A percentile compares a stretch with the other conserved stretches of the same genome.
Evolutionary conservation across 2,329 filamentous ascomycete species (phyloP).

Genomic region (Colletotrichum spinosum): DNA sequence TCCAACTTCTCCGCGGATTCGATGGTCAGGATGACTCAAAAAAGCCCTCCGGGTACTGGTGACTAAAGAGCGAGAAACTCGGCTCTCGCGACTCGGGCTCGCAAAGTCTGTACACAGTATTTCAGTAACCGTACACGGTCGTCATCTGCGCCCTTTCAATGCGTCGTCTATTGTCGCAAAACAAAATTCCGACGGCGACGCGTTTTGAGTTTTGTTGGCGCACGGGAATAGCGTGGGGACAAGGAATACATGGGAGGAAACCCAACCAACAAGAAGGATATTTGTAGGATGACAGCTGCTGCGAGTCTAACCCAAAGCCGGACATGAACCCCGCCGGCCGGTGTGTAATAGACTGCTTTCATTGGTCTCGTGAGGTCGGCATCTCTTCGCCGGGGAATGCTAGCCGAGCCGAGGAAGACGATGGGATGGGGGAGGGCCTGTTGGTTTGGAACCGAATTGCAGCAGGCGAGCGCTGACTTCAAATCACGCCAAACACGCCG

Average conservation of each 20-base stretch:
- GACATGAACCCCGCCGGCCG: conserved; percentile 1
- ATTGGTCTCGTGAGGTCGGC: conserved; percentile 5
- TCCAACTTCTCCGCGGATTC: no score
- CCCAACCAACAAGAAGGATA: no score
- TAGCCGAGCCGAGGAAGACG: no score
- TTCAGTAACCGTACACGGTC: conserved; percentile 5
- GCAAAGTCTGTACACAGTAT: not conserved
- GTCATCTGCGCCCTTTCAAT: not conserved
- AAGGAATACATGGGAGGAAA: not conserved
- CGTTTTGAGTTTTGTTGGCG: conserved; percentile 4
- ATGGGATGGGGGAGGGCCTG: no score
- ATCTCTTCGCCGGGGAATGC: not conserved
- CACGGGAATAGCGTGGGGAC: conserved; percentile 21
- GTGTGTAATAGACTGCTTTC: conserved; percentile 24
- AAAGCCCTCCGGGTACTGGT: not conserved
- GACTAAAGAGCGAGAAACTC: conserved; percentile 3
- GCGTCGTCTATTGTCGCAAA: no score
- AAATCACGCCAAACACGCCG: conserved; percentile 20
- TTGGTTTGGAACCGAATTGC: not conserved
- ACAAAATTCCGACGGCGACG: not conserved
- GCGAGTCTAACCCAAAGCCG: conserved; percentile 8
- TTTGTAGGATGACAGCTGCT: not conserved
- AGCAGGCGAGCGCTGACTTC: not conserved
- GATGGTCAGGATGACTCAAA: not conserved
- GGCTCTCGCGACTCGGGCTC: no score